Conservation (phyloP, 805 yeast genomes). For the Wickerhamiella australiensis region DNA sequence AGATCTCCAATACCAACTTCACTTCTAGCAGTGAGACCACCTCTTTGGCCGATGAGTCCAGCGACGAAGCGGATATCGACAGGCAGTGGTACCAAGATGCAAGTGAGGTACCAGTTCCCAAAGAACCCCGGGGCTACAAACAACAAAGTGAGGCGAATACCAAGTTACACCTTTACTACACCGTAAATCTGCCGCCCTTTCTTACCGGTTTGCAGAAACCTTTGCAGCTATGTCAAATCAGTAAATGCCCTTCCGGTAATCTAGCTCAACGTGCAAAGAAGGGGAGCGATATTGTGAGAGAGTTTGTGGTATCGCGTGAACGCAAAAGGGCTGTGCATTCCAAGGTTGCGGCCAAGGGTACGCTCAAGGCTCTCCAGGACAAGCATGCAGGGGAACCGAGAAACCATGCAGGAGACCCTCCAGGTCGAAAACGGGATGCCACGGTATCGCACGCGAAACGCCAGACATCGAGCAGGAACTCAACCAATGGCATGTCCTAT, state of each 20-base stretch:
- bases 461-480: too few relatives aligned
- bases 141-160: neutral
- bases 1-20: neutral
- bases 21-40: neutral
- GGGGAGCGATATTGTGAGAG: neutral
- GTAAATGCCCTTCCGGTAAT: neutral
- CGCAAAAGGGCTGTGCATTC: neutral
- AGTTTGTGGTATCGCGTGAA: neutral
- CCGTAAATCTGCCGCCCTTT: neutral
- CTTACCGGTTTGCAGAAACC: neutral
- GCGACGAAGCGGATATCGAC: neutral
- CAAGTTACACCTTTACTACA: neutral
- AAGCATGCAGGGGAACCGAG: too few relatives aligned
- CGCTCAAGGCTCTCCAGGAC: neutral
- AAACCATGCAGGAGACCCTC: too few relatives aligned
- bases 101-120: neutral
- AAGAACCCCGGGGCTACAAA: neutral
- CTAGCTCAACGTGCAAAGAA: slow-evolving; percentile 1
- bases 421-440: too few relatives aligned
- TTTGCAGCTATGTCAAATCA: neutral
- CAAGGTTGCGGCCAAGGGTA: neutral
- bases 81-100: slow-evolving; percentile 9
- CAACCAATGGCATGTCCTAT: neutral
- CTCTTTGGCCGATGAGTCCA: neutral
- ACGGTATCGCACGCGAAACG: too few relatives aligned